Base-by-base conservation (phyloP, 805 yeast species). In the Candida sonorensis region DNA sequence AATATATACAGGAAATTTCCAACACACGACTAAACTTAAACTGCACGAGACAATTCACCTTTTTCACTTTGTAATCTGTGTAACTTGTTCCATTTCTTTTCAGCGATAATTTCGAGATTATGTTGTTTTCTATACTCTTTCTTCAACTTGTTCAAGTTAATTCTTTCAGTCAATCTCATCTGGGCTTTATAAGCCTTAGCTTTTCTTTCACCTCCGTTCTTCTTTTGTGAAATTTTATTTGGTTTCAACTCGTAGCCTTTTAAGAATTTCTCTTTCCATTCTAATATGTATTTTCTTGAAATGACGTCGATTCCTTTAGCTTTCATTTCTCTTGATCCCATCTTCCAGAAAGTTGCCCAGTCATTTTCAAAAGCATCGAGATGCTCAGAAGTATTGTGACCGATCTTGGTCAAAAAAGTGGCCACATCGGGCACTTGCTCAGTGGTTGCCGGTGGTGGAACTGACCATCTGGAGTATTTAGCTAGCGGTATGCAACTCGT, bases 121-220 rank as follows among this genome's bases (percentile, higher is more conserved):
- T 27, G 28, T 17, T 34, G 33, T 24, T 52, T 55, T 34, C 42
- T 50, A 26, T 37, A 45, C 18, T 34, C 27, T 34, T 51, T 57
- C 36, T 49, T 52, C 29, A 54, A 40, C 31, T 60, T 57, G 12
- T 62, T 57, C 13, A 48, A 33, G 20, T 48, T 51, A 27, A 54
- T 75, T 47, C 68, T 63, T 42, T 75, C 72, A 44, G 73, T 74
- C 34, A 77, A 69, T 33, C 70, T 59, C 59, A 72, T 55, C 41
- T 71, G 72, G 8, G 94, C 90, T 12, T 66, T 61, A 44, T 69
- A 69, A 50, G 78, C 81, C 48, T 70, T 75, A 39, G 80, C 72
- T 48, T 76, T 81, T 55, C 95, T 74, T 60, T 87, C 96, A 50
- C 96, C 95, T 17, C 96, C 96, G 60, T 76, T 65, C 67, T 85